Base-by-base conservation (phyloP, 306 rosid genomes). In the Fragaria ananassa region DNA sequence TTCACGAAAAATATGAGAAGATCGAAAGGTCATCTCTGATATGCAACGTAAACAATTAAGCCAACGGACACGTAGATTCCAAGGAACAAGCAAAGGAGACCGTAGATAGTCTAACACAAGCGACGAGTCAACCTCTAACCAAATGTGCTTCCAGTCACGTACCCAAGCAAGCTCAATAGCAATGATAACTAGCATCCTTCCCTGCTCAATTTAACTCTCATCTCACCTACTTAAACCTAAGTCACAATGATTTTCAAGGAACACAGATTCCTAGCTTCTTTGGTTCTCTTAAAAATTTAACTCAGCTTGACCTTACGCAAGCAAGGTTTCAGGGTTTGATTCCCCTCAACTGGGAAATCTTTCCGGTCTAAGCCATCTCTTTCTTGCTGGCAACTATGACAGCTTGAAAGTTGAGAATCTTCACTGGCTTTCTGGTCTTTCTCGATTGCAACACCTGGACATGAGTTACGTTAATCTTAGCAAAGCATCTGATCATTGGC, bases 311-410 rank as follows among this genome's bases (percentile, higher is more conserved):
- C 58, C 75, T 79, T 15, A 0, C 68, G 11, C 0, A 3, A 6
- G 21, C 78, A 0, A 31, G 35, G 13, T 72, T 76, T 23, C 3
- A 6, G 0, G 81, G 87, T 17, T 3, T 6, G 18, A 66, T 75
- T 8, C 81, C 8, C 65, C 46, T 34, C 81, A 79, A 10, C 62
- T 83, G 1, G 83, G 83, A 15, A 79, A 75, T 58, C 78, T 79
- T 42, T 75, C 86, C 0, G 56, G 12, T 19, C 60, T 75, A 51
- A 51, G 23, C 57, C 57, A 51, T 17, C 57, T 51, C 23, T 18
- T 51, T 18, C 57, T 51, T 51, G 57, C 3, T 10, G 35, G 46
- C 70, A 9, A 42, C 45, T 8, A 42, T 42, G 8, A 17, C 0
- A 1, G 15, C 1, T 47, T n/a, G 18, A 21, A 50, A 27, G 54